These are phyloP conservation scores for Sporothrix humicola DNA, from an alignment of 2,329 filamentous ascomycete species.

Conservation along the genomic window DNA sequence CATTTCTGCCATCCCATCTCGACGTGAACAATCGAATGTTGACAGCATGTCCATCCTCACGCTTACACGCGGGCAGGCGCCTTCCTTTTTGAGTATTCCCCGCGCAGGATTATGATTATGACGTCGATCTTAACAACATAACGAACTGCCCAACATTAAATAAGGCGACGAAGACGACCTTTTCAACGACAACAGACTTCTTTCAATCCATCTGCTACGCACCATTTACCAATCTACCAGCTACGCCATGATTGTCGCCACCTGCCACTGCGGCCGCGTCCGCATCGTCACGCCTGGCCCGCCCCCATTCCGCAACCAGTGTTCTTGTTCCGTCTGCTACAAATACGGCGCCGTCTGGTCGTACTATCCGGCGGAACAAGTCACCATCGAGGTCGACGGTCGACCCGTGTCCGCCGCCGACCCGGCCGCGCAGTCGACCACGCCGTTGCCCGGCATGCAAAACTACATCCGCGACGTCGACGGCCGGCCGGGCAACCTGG, in stretches of 20 bases:
- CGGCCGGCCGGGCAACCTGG: background rate
- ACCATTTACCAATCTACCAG: background rate
- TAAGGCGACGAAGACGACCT: too few species aligned
- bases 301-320: constrained; percentile 38
- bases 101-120: background rate
- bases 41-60: too few species aligned
- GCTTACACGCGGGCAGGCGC: too few species aligned
- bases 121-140: background rate
- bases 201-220: too few species aligned
- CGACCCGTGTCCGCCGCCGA: constrained; percentile 21
- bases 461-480: constrained; percentile 27
- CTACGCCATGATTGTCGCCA: background rate
- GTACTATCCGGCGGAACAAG: constrained; percentile 34
- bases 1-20: too few species aligned
- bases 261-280: constrained; percentile 40
- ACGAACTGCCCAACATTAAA: background rate
- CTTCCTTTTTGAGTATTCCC: background rate
- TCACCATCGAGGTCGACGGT: background rate
- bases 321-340: constrained; percentile 40
- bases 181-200: background rate
- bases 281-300: constrained; percentile 34
- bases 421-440: constrained; percentile 13
- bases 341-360: constrained; percentile 39
- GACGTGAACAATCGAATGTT: too few species aligned
- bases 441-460: constrained; percentile 12